Evolutionary conservation across 768 basidiomycete species (phyloP).

Genomic region (Myochromella boudieri): DNA sequence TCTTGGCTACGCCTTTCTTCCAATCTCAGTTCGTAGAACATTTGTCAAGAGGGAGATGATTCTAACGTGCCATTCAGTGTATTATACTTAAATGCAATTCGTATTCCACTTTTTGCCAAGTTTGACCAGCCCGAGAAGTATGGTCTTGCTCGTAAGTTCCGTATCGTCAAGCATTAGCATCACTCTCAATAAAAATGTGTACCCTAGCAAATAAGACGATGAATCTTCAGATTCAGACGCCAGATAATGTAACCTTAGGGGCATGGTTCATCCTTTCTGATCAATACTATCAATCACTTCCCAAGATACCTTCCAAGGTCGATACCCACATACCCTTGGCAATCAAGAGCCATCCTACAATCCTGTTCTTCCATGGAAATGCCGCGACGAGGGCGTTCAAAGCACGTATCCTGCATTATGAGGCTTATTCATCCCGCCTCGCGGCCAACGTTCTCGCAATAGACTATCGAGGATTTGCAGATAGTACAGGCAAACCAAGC

Average conservation of each 20-base stretch:
- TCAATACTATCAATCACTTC: slow-evolving; percentile 52
- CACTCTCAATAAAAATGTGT: neutral
- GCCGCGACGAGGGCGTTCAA: slow-evolving; percentile 73
- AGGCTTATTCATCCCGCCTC: slow-evolving; percentile 62
- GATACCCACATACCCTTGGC: slow-evolving; percentile 51
- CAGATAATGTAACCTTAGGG: slow-evolving; percentile 79
- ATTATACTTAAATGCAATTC: slow-evolving; percentile 65
- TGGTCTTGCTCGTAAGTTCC: slow-evolving; percentile 68
- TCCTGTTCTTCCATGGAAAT: slow-evolving; percentile 95
- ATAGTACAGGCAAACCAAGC: slow-evolving; percentile 77
- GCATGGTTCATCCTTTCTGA: slow-evolving; percentile 86
- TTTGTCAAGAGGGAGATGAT: neutral
- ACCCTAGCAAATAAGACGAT: slow-evolving; percentile 70
- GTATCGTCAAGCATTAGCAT: neutral
- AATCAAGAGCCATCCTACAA: slow-evolving; percentile 59
- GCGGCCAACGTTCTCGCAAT: slow-evolving; percentile 77
- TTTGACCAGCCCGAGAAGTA: slow-evolving; percentile 74
- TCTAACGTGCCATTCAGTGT: slow-evolving; percentile 22
- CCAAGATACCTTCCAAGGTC: slow-evolving; percentile 34
- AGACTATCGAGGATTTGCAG: slow-evolving; percentile 92
- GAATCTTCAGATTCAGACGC: slow-evolving; percentile 67
- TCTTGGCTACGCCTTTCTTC: slow-evolving; percentile 61
- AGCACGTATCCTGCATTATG: slow-evolving; percentile 69
- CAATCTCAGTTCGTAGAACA: slow-evolving; percentile 62
- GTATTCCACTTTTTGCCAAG: slow-evolving; percentile 59